A percentile compares a stretch with the other conserved stretches of the same genome.
These are phyloP conservation scores for Dactylellina drechsleri DNA, from an alignment of 2,329 filamentous ascomycete genomes.

Conservation along the genomic window DNA sequence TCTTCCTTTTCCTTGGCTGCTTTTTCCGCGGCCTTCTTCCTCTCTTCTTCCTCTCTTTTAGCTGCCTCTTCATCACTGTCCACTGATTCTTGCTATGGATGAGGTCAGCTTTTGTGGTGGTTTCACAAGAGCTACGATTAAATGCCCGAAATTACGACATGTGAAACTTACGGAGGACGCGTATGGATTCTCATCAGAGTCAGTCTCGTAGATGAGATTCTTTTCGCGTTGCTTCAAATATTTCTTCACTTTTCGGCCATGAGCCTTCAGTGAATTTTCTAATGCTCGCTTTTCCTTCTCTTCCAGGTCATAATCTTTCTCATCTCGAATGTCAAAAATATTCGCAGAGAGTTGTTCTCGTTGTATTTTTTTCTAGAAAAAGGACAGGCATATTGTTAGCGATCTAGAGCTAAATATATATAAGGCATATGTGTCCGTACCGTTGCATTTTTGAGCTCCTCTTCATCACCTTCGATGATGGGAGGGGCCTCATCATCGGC, in stretches of 20 bases:
- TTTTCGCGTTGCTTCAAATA: conserved; percentile 66
- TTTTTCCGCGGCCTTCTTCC: conserved; percentile 58
- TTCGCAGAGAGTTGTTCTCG: conserved; percentile 72
- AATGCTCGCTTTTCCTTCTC: conserved; percentile 69
- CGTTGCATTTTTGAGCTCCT: conserved; percentile 67
- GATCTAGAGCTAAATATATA: too few species aligned
- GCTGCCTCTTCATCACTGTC: conserved; percentile 62
- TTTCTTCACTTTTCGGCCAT: conserved; percentile 65
- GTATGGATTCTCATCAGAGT: conserved; percentile 61
- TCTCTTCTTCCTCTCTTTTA: conserved; percentile 65
- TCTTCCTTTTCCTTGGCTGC: conserved; percentile 55
- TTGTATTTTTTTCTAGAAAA: conserved; percentile 65
- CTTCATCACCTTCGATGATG: conserved; percentile 71
- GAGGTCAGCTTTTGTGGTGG: conserved; percentile 60
- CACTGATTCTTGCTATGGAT: conserved; percentile 60
- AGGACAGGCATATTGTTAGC: background rate
- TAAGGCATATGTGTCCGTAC: conserved; percentile 34
- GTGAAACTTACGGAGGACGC: conserved; percentile 58
- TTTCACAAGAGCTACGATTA: conserved; percentile 13
- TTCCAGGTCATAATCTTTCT: conserved; percentile 69
- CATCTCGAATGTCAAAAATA: conserved; percentile 69
- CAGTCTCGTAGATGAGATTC: conserved; percentile 66
- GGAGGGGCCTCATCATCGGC: conserved; percentile 71
- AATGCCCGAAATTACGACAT: background rate
- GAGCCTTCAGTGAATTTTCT: conserved; percentile 63